Conservation (phyloP, 257 asterid species). For the Solanum pinnatisectum region DNA sequence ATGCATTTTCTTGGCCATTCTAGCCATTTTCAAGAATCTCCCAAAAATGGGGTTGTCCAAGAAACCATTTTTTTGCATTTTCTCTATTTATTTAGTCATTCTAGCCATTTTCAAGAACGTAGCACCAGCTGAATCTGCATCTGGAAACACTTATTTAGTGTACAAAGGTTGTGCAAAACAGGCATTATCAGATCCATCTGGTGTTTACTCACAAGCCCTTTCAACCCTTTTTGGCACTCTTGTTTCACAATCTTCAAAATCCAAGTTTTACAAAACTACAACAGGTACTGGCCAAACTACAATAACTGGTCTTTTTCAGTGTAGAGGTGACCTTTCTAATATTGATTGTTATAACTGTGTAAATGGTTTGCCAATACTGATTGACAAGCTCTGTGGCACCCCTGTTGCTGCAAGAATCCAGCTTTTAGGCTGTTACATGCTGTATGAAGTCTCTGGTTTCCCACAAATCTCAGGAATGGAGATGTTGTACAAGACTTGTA, state of each 20-base stretch:
- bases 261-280: slow-evolving; percentile 64
- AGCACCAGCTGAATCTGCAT: slow-evolving; percentile 44
- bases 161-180: slow-evolving; percentile 95
- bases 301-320: slow-evolving; percentile 75
- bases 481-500: slow-evolving; percentile 76
- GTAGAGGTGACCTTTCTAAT: slow-evolving; percentile 83
- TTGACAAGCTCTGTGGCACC: slow-evolving; percentile 80
- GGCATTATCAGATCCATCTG: slow-evolving; percentile 75
- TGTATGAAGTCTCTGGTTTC: slow-evolving; percentile 78
- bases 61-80: slow-evolving; percentile 22
- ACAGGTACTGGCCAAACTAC: slow-evolving; percentile 60
- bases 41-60: slow-evolving; percentile 35
- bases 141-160: slow-evolving; percentile 56
- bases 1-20: slow-evolving; percentile 20
- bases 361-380: slow-evolving; percentile 67
- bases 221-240: slow-evolving; percentile 79
- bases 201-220: slow-evolving; percentile 79
- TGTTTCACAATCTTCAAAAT: slow-evolving; percentile 74
- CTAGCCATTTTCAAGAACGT: slow-evolving; percentile 16
- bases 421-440: slow-evolving; percentile 84
- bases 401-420: slow-evolving; percentile 85
- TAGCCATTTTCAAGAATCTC: slow-evolving; percentile 17
- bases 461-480: slow-evolving; percentile 89
- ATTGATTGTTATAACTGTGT: slow-evolving; percentile 83
- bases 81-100: slow-evolving; percentile 19